Base-by-base conservation (phyloP, 768 basidiomycete species). In the Agaricus subrufescens region DNA sequence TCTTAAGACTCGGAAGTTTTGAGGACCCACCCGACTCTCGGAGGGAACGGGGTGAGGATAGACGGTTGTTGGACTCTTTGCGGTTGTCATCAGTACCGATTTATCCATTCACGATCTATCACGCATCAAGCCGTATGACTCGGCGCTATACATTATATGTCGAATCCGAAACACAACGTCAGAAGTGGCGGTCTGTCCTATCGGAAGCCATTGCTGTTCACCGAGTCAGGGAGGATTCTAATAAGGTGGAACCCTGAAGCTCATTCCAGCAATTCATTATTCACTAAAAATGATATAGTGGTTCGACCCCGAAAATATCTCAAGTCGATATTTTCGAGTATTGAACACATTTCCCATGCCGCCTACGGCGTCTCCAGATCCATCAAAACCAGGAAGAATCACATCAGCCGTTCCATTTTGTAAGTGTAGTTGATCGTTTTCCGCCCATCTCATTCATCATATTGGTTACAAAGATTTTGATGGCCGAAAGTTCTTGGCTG, bases 81-180 rank as follows among this genome's bases (percentile, higher is more conserved):
- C 78, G 79, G 52, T 79, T 74, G 11, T 74, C 79, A 40, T 73
- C 75, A 54, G 74, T 80, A 26, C 68, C 81, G 11, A 69, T 91
- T 63, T 93, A 82, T 65, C 91, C 91, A 1, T 88, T 94, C 66
- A 87, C 84, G 0, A 71, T 94, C 59, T 88, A 83, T 67, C 90
- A 93, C 58, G 84, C 86, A 0, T 76, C 80, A 1, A 77, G 76
- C 50, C 78, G 76, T 50, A 62, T 71, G 15, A 73, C 69, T 50
- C 79, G 90, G 45, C 72, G 84, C 56, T 94, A 92, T 67, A 93
- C 87, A 2, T 71, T 94, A 9, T 89, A 84, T 60, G 85, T 87
- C 0, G 60, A 73, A 15, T 82, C 77, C 11, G 86, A 90, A 45
- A 64, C 71, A 1, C 59, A 76, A 56, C 73, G 91, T 54, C 76